These are phyloP conservation scores for Pseudonitzschia pungens DNA, from an alignment of 108 stramenopile species.

Conservation along the genomic window DNA sequence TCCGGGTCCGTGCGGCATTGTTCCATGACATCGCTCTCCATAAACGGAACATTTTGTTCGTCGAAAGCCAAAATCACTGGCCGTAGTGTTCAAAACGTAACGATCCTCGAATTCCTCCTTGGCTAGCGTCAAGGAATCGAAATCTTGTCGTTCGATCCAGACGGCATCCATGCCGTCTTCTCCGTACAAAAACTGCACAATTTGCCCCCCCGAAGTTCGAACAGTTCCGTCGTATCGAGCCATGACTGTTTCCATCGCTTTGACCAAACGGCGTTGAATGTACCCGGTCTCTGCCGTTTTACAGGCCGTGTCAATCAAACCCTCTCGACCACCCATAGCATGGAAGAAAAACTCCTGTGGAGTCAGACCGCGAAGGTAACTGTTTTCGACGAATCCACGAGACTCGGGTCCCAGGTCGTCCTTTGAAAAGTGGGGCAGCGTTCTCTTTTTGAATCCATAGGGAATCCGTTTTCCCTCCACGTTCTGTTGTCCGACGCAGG, in stretches of 20 bases:
- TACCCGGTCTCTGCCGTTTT: slow-evolving; percentile 99
- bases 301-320: slow-evolving; percentile 99
- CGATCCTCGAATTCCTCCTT: slow-evolving; percentile 79
- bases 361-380: slow-evolving; percentile 94
- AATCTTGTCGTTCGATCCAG: slow-evolving; percentile 96
- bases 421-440: slow-evolving; percentile 98
- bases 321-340: slow-evolving; percentile 99
- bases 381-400: slow-evolving; percentile 99
- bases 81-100: slow-evolving; percentile 73
- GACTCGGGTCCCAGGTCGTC: slow-evolving; percentile 98
- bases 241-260: slow-evolving; percentile 98
- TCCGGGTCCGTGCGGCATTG: slow-evolving; percentile 87
- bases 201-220: slow-evolving; percentile 87
- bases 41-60: slow-evolving; percentile 74
- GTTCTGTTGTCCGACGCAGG: slow-evolving; percentile 99
- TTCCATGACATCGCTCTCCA: slow-evolving; percentile 78
- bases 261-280: slow-evolving; percentile 98
- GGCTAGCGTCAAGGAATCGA: slow-evolving; percentile 82
- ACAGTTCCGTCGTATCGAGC: slow-evolving; percentile 97
- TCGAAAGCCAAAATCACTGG: slow-evolving; percentile 88
- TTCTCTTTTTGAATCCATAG: slow-evolving; percentile 96
- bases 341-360: slow-evolving; percentile 99
- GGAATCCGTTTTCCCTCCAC: slow-evolving; percentile 99
- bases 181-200: slow-evolving; percentile 99
- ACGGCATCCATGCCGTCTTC: slow-evolving; percentile 99